Evolutionary conservation across 352 stramenopile genomes (phyloP), one percentile per base, ranked within the genome.

Genomic region (Phytophthora foliorum): DNA sequence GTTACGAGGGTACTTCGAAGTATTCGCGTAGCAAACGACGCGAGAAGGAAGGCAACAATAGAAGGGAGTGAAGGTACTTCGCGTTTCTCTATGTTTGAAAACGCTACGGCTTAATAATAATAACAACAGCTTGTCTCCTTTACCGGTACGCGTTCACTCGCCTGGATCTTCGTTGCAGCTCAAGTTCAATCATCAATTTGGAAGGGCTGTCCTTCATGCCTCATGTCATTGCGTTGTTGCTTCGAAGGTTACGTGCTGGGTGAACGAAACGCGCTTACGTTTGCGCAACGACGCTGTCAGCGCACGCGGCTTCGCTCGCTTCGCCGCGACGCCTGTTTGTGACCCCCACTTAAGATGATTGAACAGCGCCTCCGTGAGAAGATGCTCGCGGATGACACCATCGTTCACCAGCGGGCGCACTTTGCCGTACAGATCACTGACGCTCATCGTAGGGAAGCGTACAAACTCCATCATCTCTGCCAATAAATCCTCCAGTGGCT

Each of bases 231-330:
- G 72, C 31, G 78, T 69, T 27, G 55, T 66, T 41, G 79, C 75
- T 9, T 88, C 72, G 58, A 96, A 96, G n/a, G 89, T 94, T 9
- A 96, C 87, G 54, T 93, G 85, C 54, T 96, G 89, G 25, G 89
- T 95, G 64, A 96, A 96, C 44, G 89, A 96, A 17, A 96, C 89
- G 4, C 89, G 87, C 60, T 96, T 96, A 14, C 87, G 86, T 64
- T 96, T 96, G 24, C 89, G 77, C 41, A 93, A 55, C 29, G 83
- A 84, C 1, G 87, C 78, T 2, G 85, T 74, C 4, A 90, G 74
- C 17, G 84, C 82, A 19, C 87, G 83, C 16, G 85, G 87, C 60
- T 84, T 89, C 51, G 84, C 89, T 24, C 87, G 76, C 60, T 89
- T 75, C 8, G 82, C 79, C 25, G 80, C 76, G n/a, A 80, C 73